These are phyloP conservation scores for Gillenia trifoliata DNA, from an alignment of 306 rosid species.

Conservation along the genomic window DNA sequence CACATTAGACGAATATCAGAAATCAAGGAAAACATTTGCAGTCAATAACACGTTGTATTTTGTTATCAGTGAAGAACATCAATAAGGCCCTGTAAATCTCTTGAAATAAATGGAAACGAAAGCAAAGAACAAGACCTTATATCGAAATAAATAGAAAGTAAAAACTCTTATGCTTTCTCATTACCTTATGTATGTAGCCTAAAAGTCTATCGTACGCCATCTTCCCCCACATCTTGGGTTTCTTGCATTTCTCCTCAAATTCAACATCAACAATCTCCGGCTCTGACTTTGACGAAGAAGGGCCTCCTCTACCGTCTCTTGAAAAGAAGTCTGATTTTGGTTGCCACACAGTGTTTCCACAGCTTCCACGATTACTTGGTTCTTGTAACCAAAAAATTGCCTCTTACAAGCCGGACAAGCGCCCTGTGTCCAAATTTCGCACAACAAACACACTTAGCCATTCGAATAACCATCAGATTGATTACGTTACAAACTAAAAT, in stretches of 20 bases:
- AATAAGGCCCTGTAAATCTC: background rate
- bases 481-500: no score
- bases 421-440: no score
- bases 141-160: background rate
- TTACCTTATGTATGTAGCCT: background rate
- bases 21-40: no score
- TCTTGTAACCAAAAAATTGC: no score
- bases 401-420: no score
- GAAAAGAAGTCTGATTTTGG: constrained; percentile 72
- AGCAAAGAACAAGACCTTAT: background rate
- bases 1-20: no score
- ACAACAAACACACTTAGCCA: no score
- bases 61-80: background rate
- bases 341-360: constrained; percentile 95
- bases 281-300: constrained; percentile 50
- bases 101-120: no score
- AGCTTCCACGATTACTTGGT: no score
- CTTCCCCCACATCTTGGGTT: background rate
- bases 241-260: constrained; percentile 76
- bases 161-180: background rate
- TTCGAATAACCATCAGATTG: no score
- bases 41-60: background rate
- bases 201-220: background rate
- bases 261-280: constrained; percentile 84
- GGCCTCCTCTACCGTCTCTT: constrained; percentile 38